Percentiles rank a stretch among this genome's conserved stretches.
These are phyloP conservation scores for Paracoccidioides lutzii DNA, from an alignment of 2,329 filamentous ascomycete species.

Conservation along the genomic window DNA sequence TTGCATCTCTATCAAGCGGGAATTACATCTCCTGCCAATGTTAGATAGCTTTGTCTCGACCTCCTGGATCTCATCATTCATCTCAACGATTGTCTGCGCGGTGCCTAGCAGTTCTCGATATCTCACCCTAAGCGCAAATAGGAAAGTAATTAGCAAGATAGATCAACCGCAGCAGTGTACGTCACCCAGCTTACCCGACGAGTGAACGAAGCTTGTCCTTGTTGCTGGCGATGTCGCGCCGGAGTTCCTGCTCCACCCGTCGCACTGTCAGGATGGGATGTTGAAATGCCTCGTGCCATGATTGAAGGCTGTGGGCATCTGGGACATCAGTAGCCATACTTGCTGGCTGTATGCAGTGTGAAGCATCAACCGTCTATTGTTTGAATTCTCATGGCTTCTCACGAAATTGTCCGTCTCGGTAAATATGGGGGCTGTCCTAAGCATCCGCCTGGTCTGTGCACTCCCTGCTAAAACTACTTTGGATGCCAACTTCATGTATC, in stretches of 20 bases:
- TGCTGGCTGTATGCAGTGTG: not conserved
- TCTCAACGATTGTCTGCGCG: constrained; percentile 83
- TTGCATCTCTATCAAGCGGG: constrained; percentile 55
- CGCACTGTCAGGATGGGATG: constrained; percentile 51
- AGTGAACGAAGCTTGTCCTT: constrained; percentile 53
- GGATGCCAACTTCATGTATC: no score
- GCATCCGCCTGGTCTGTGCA: no score
- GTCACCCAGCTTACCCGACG: constrained; percentile 43
- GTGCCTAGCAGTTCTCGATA: constrained; percentile 87
- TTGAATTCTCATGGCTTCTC: no score
- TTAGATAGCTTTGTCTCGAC: constrained; percentile 59
- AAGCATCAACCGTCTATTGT: no score
- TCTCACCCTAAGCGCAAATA: constrained; percentile 37
- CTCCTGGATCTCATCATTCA: constrained; percentile 64
- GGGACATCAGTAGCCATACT: constrained; percentile 43
- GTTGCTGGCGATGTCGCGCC: constrained; percentile 48
- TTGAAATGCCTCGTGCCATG: constrained; percentile 57
- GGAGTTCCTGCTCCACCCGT: constrained; percentile 51
- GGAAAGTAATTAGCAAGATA: constrained; percentile 5
- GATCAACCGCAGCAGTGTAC: not conserved
- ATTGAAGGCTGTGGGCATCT: constrained; percentile 43
- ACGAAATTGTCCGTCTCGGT: no score
- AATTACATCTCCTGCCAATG: constrained; percentile 67
- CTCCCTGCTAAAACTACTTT: no score
- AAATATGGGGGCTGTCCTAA: no score